A percentile compares a stretch with the other conserved stretches of the same genome.
phyloP scores from a whole-genome alignment of 768 basidiomycete species.

The Suillus luteus region DNA sequence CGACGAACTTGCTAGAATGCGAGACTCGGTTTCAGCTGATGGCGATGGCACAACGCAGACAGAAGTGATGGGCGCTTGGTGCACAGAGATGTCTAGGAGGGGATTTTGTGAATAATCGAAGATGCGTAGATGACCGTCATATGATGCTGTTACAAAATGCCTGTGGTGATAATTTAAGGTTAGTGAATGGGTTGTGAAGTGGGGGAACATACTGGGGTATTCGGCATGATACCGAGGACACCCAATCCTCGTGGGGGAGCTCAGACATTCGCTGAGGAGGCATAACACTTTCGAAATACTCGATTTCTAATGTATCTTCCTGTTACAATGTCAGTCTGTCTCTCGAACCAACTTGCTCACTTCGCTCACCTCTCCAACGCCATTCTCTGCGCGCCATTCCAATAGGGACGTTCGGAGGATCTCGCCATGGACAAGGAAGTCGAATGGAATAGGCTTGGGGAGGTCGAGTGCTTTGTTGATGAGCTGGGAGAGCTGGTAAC shows the following conservation, averaged over 20 bases:
- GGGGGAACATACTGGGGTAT: conserved; percentile 48
- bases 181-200: not conserved
- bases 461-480: conserved; percentile 91
- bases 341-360: conserved; percentile 9
- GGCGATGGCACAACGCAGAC: conserved; percentile 52
- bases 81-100: conserved; percentile 49
- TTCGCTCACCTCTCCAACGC: conserved; percentile 64
- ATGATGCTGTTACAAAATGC: conserved; percentile 75
- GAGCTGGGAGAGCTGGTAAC: conserved; percentile 96
- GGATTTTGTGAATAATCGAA: conserved; percentile 72
- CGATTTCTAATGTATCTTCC: conserved; percentile 91
- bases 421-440: conserved; percentile 85
- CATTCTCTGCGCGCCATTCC: conserved; percentile 74
- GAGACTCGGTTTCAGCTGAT: conserved; percentile 30
- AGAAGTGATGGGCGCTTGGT: conserved; percentile 71
- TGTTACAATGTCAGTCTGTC: conserved; percentile 28
- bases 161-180: conserved; percentile 37
- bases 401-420: conserved; percentile 70
- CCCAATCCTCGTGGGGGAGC: conserved; percentile 92
- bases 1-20: conserved; percentile 66
- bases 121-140: conserved; percentile 73
- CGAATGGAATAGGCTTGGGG: conserved; percentile 82
- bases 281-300: conserved; percentile 88
- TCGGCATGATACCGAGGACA: conserved; percentile 73
- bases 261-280: conserved; percentile 82